A percentile compares a stretch with the other conserved stretches of the same genome.
These are phyloP conservation scores for Cucurbitaria berberidis DNA, from an alignment of 2,329 filamentous ascomycete species.

Conservation along the genomic window DNA sequence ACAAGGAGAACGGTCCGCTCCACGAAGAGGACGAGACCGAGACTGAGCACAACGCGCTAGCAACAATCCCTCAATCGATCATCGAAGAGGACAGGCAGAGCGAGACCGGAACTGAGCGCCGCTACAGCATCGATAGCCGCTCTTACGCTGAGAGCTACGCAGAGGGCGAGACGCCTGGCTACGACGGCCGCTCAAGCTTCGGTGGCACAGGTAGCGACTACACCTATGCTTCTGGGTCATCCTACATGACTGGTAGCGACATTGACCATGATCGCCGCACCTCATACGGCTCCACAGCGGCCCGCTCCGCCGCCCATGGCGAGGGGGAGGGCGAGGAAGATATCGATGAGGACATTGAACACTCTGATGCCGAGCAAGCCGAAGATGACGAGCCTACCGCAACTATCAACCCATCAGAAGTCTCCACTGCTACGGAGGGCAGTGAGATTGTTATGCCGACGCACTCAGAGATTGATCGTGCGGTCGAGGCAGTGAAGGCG, in stretches of 20 bases:
- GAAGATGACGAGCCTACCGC: constrained; percentile 40
- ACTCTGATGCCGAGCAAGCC: constrained; percentile 40
- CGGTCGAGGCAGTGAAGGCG: constrained; percentile 37
- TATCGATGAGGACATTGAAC: constrained; percentile 40
- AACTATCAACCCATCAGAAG: constrained; percentile 33
- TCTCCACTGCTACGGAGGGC: constrained; percentile 28
- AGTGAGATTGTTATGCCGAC: constrained; percentile 34
- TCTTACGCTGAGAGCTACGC: constrained; percentile 44
- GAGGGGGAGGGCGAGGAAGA: constrained; percentile 37
- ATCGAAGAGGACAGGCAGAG: constrained; percentile 42
- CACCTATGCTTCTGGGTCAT: constrained; percentile 56
- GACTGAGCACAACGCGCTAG: constrained; percentile 21
- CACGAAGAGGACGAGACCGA: constrained; percentile 53
- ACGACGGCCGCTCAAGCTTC: constrained; percentile 49
- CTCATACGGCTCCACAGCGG: constrained; percentile 49
- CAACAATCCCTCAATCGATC: constrained; percentile 26
- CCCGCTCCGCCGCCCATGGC: constrained; percentile 41
- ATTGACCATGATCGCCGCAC: constrained; percentile 50
- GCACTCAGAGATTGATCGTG: constrained; percentile 39
- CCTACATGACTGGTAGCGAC: constrained; percentile 57
- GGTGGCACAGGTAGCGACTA: constrained; percentile 52
- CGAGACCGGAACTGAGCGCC: constrained; percentile 50
- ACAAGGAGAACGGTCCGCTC: constrained; percentile 58
- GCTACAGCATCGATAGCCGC: constrained; percentile 44
- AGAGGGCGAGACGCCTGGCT: constrained; percentile 45